Percentiles rank a stretch among this genome's conserved stretches.
Evolutionary conservation across 129 eudicot species (phyloP).

Genomic region (Silybum marianum): DNA sequence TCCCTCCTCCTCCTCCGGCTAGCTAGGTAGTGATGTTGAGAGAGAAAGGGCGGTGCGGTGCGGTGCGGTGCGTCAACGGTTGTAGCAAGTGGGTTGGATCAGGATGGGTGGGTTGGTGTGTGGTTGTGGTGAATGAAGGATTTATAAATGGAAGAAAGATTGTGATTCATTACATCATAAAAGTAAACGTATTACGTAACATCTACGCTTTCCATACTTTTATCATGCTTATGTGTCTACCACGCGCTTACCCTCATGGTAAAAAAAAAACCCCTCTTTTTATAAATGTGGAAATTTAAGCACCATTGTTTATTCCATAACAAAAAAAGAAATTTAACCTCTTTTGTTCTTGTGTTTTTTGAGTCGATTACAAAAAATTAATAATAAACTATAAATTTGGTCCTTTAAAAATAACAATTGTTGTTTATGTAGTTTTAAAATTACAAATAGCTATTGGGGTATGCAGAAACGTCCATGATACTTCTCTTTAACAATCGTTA

Average conservation of each 20-base stretch:
- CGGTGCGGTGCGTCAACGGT: constrained; percentile 9
- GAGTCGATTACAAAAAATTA: too few species aligned
- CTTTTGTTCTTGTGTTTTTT: too few species aligned
- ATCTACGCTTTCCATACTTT: constrained; percentile 36
- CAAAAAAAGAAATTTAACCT: too few species aligned
- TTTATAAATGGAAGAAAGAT: constrained; percentile 28
- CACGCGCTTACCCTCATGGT: constrained; percentile 30
- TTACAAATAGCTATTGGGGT: too few species aligned
- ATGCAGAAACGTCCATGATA: too few species aligned
- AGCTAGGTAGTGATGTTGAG: not conserved
- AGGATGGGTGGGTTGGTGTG: constrained; percentile 2
- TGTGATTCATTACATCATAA: constrained; percentile 42
- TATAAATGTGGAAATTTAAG: too few species aligned
- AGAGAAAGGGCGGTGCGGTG: not conserved
- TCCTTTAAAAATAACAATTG: too few species aligned
- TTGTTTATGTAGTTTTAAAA: too few species aligned
- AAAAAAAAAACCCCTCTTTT: too few species aligned
- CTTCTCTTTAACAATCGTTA: too few species aligned
- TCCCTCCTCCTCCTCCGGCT: constrained; percentile 6
- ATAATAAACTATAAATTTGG: too few species aligned
- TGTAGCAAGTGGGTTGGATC: not conserved
- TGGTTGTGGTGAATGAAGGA: constrained; percentile 29
- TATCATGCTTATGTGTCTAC: not conserved
- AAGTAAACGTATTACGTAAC: constrained; percentile 43
- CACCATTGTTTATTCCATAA: too few species aligned